A percentile compares a stretch with the other conserved stretches of the same genome.
Conservation (phyloP, 108 stramenopile species). For the Cyclotella sp. region DNA sequence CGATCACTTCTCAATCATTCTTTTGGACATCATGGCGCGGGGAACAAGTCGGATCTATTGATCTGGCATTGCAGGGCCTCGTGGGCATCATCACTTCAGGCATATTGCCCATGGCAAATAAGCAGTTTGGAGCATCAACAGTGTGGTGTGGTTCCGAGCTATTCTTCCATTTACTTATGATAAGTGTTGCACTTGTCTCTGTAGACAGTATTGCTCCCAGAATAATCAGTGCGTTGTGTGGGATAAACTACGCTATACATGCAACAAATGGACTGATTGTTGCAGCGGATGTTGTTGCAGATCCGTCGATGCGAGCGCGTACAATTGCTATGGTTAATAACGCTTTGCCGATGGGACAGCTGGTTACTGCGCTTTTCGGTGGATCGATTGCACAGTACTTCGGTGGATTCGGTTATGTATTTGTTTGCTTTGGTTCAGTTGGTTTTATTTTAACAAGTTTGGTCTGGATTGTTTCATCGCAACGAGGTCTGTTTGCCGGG, state of each 20-base stretch:
- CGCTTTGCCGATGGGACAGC: constrained; percentile 22
- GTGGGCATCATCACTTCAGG: constrained; percentile 13
- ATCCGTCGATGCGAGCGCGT: constrained; percentile 21
- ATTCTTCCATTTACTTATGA: constrained; percentile 25
- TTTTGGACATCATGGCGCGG: constrained; percentile 37
- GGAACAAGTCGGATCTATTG: constrained; percentile 18
- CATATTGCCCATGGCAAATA: constrained; percentile 7
- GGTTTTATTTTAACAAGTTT: constrained; percentile 16
- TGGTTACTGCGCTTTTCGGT: constrained; percentile 24
- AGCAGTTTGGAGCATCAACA: constrained; percentile 12
- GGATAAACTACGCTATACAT: constrained; percentile 37
- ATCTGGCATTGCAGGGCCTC: constrained; percentile 19
- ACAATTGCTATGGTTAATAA: constrained; percentile 34
- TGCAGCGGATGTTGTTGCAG: constrained; percentile 18
- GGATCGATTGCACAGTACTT: constrained; percentile 29
- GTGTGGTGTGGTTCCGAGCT: constrained; percentile 29
- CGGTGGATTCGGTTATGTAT: constrained; percentile 17
- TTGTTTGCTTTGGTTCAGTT: constrained; percentile 26
- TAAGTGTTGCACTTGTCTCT: constrained; percentile 5
- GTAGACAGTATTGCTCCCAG: background rate
- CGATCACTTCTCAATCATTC: constrained; percentile 22
- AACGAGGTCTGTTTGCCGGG: background rate
- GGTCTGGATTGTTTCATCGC: constrained; percentile 13
- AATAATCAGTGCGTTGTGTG: constrained; percentile 28
- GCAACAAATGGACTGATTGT: constrained; percentile 29